These are phyloP conservation scores for Plasmodium fragile DNA, from an alignment of 169 alveolate species.

Conservation along the genomic window DNA sequence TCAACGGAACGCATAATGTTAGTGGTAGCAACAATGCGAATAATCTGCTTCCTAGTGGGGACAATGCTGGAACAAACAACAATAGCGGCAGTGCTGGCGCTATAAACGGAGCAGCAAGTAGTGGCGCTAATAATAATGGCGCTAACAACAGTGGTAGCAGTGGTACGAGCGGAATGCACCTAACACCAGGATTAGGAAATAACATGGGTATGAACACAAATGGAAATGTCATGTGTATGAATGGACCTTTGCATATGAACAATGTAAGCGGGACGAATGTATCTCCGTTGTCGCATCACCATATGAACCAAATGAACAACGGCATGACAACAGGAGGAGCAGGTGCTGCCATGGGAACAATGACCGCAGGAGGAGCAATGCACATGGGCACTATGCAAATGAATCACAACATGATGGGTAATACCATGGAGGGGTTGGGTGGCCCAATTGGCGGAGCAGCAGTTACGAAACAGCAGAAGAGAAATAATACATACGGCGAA, in stretches of 20 bases:
- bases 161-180: not conserved
- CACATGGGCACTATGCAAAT: slow-evolving; percentile 10
- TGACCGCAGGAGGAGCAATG: not conserved
- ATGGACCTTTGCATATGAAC: slow-evolving; percentile 12
- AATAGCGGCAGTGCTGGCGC: not conserved
- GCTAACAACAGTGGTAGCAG: not conserved
- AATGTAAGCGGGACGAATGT: not conserved
- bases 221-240: slow-evolving; percentile 32
- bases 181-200: slow-evolving; percentile 20
- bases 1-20: not conserved
- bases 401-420: slow-evolving; percentile 53
- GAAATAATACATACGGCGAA: slow-evolving; percentile 20
- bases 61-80: not conserved
- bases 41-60: not conserved
- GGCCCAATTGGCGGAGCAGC: not conserved
- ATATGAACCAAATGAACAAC: slow-evolving; percentile 23
- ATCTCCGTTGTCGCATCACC: slow-evolving; percentile 40
- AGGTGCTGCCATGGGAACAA: not conserved
- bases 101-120: not conserved
- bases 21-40: not conserved
- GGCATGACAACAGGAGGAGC: not conserved
- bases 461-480: slow-evolving; percentile 27
- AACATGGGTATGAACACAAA: slow-evolving; percentile 5
- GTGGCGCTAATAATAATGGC: not conserved
- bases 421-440: not conserved